phyloP scores from a whole-genome alignment of 1,139 yeast genomes.

The Yamadazyma sp. region DNA sequence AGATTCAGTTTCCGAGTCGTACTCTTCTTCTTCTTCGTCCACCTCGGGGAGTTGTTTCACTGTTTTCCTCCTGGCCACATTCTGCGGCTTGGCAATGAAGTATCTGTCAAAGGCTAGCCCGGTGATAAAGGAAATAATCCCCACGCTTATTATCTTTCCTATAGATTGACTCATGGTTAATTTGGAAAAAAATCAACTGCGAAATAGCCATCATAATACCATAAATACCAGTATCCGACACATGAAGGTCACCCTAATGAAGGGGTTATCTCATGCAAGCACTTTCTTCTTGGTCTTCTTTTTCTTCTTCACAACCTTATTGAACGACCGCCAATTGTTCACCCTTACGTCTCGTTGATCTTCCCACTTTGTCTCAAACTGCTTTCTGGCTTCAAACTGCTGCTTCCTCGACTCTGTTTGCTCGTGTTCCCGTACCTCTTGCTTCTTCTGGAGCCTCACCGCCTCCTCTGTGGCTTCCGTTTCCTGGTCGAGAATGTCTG shows the following conservation, averaged over 20 bases:
- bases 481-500: slow-evolving; percentile 34
- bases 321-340: slow-evolving; percentile 58
- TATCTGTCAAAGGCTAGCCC: slow-evolving; percentile 24
- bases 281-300: slow-evolving; percentile 42
- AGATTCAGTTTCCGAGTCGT: slow-evolving; percentile 9
- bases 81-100: slow-evolving; percentile 2
- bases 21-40: slow-evolving; percentile 1
- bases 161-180: slow-evolving; percentile 4
- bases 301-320: slow-evolving; percentile 39
- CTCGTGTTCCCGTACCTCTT: slow-evolving; percentile 27
- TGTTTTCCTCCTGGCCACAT: background rate
- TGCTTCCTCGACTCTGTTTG: slow-evolving; percentile 34
- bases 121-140: slow-evolving; percentile 24
- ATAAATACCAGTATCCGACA: too few relatives aligned
- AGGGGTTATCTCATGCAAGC: too few relatives aligned
- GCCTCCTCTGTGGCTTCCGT: slow-evolving; percentile 14
- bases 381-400: slow-evolving; percentile 38
- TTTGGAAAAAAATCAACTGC: background rate
- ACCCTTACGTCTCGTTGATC: slow-evolving; percentile 60
- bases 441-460: slow-evolving; percentile 19
- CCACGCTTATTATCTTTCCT: slow-evolving; percentile 17
- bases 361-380: slow-evolving; percentile 59
- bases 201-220: background rate
- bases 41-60: background rate
- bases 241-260: too few relatives aligned